Base-by-base conservation (phyloP, 495 filamentous ascomycete species). In the Penicillium ucsense region DNA sequence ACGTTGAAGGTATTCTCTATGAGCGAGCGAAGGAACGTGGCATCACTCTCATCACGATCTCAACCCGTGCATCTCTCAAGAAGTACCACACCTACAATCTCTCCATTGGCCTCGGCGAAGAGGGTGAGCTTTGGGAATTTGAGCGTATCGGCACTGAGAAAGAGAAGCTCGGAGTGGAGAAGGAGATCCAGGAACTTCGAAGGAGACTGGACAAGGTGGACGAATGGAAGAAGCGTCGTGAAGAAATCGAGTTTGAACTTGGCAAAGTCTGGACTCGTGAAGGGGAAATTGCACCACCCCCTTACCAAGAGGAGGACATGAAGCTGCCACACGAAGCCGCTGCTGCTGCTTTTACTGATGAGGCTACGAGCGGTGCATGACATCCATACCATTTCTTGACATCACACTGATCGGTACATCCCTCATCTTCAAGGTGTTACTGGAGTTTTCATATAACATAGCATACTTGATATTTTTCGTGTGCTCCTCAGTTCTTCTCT, bases 1-100 rank as follows among this genome's bases (percentile, higher is more conserved):
- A 99, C 57, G 94, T 97, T 5, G 94, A 99, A 62, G 94, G 94
- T 7, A 57, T 96, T 43, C 64, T 99, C 31, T 99, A 99, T 55
- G 86, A 96, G 65, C 83, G 78, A 35, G 88, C 85, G 47, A 99
- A 97, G 67, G 85, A 87, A 53, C 84, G 82, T 52, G 94, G 90
- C 0, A 95, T 96, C 54, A 96, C 89, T 0, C 68, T 96, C 27
- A 88, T 99, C 50, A 96, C 91, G 3, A 94, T 97, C 48, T 91
- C 86, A 0, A 96, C 94, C 1, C 82, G 94, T 31, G 89, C 88
- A 10, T 89, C 86, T 37, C 72, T 99, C 38, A 97, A 95, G 65
- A 89, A 89, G 57, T 96, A 96, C 59, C 92, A 97, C 64, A 86
- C 83, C 2, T 96, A 78, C 66, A 92, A 89, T 52, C 77, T 99